Base-by-base conservation (phyloP, 2,329 filamentous ascomycete species). In the Aureobasidium sp. region DNA sequence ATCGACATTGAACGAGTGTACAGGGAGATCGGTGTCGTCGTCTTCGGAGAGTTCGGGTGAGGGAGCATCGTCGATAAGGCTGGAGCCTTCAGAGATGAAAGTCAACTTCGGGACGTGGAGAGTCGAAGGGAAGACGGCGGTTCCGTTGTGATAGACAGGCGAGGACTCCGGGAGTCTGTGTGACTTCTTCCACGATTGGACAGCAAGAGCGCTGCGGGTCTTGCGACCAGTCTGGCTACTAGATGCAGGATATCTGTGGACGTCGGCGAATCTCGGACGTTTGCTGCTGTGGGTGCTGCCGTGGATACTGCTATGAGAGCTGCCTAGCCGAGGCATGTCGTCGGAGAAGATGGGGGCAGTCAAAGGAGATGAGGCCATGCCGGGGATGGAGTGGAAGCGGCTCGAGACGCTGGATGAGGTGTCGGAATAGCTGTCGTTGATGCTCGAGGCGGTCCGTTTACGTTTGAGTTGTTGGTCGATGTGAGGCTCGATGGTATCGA, bases 311-410 rank as follows among this genome's bases (percentile, higher is more conserved):
- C 57, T 45, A 9, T 49, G 57, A 41, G 57, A 45, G 45, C 57
- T 59, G 68, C 82, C 85, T 75, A 86, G 87, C 54, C 87, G 86
- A 62, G 84, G 85, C 68, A 94, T 76, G 66, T 90, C 88, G 71
- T 95, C 91, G 36, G 91, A 95, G 74, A 94, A 95, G 68, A 94
- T 81, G 59, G 90, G 85, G 16, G 86, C 87, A 70, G 91, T 91
- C 70, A 95, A 82, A 57, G 91, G 90, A 54, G 91, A 95, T 69
- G 91, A 95, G 79, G 90, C 90, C 69, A 95, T 83, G 39, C 83
- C 78, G 68, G 81, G 81, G 53, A 82, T 79, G 34, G 86, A 85
- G 71, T 89, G 89, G 63, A 86, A 85, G 64, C 90, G 81, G 68
- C 91, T 90, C 62, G 91, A 94, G 65, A 88, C 83, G 71, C 86